Conservation (phyloP, 495 filamentous ascomycete genomes). For the Saxophila tyrrhenica region DNA sequence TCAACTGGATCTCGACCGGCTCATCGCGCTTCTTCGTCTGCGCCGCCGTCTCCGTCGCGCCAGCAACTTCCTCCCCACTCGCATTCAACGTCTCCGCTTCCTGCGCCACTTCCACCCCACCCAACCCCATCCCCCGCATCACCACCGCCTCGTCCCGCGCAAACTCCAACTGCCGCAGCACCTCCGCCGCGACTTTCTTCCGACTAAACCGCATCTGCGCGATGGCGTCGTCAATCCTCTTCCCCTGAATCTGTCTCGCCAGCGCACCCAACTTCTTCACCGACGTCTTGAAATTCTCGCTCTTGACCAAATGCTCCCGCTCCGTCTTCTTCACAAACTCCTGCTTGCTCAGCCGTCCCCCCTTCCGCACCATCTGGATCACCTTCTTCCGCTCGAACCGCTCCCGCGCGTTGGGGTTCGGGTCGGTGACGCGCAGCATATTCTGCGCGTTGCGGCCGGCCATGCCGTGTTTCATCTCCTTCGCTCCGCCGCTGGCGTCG, state of each 20-base stretch:
- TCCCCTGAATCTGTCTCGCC: slow-evolving; percentile 78
- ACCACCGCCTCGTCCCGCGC: slow-evolving; percentile 70
- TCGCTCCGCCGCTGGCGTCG: slow-evolving; percentile 2
- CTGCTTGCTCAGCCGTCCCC: slow-evolving; percentile 52
- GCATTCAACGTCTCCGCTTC: not conserved
- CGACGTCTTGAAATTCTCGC: slow-evolving; percentile 60
- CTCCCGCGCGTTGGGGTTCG: slow-evolving; percentile 50
- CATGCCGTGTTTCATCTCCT: not conserved
- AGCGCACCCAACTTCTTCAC: slow-evolving; percentile 80
- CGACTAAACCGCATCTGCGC: slow-evolving; percentile 89
- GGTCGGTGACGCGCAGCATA: slow-evolving; percentile 51
- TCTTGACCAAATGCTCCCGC: slow-evolving; percentile 51
- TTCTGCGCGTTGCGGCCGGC: slow-evolving; percentile 34
- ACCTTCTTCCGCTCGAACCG: slow-evolving; percentile 78
- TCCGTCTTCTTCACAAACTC: slow-evolving; percentile 62
- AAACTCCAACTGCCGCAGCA: slow-evolving; percentile 60
- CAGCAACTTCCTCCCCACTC: not conserved
- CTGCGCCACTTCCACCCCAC: slow-evolving; percentile 23
- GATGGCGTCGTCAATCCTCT: slow-evolving; percentile 84
- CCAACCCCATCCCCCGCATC: slow-evolving; percentile 74
- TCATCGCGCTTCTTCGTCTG: not conserved
- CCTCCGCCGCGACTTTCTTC: slow-evolving; percentile 82
- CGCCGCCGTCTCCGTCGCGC: not conserved
- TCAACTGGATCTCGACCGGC: slow-evolving; percentile 24
- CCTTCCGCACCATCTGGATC: slow-evolving; percentile 53